Base-by-base conservation (phyloP, 164 flowering plant species). In the Annona squamosa region DNA sequence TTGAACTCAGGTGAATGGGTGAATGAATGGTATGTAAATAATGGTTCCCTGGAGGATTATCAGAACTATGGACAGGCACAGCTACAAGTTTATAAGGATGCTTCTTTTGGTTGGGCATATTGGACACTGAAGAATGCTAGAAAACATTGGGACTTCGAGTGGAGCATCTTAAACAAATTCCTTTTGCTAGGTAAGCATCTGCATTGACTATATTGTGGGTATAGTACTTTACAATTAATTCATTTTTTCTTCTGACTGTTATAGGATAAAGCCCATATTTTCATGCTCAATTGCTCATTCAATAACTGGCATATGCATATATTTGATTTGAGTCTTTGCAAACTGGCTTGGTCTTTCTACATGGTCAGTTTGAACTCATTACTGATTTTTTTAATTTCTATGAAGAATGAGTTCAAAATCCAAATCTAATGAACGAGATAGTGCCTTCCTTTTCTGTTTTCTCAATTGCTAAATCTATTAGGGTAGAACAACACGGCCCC, bases 91-190 rank as follows among this genome's bases (percentile, higher is more conserved):
- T 93, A 91, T 80, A 69, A 81, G 81, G 77, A 75, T 26, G 97
- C 98, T 62, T 89, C 97, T 41, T 93, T 93, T 81, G 98, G 98
- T 66, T 93, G 97, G 98, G 77, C 91, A 64, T 93, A 90, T 76
- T 93, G 98, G 98, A 90, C 98, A 0, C 86, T 91, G 3, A 93
- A 93, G 78, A 89, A 89, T 78, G 89, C 85, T 65, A 82, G 85
- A 67, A 80, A 83, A 67, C 97, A 91, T 82, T 93, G 98, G 97
- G 93, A 91, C 80, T 87, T 93, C 71, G 90, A 91, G 75, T 90
- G 98, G 97, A 91, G 81, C 75, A 81, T 90, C 5, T 79, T 46
- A 74, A 93, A 91, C 85, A 80, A 87, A 12, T 89, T 85, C 75
- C 89, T 93, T 26, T 87, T 83, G 69, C 73, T 92, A 4, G 90